Evolutionary conservation across 2,329 filamentous ascomycete species (phyloP), one percentile per base, ranked within the genome.

Genomic region (Huntiella decipiens): DNA sequence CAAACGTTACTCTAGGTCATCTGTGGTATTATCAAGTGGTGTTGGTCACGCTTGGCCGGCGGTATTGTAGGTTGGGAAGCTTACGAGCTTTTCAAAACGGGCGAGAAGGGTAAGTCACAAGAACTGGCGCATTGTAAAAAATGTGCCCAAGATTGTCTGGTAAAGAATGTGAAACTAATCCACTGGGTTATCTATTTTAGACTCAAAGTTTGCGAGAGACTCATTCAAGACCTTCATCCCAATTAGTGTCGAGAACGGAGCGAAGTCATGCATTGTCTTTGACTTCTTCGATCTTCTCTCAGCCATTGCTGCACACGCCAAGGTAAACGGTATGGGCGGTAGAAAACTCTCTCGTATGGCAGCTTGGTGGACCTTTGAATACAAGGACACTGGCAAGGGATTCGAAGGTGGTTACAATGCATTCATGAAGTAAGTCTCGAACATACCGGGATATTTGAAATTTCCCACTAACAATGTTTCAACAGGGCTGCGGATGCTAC

Each of bases 311-410:
- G 91, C 91, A 11, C 84, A 95, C 56, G 84, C 84, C 53, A 96
- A 96, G 65, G 77, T 69, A 46, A 98, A 98, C 59, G 91, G 91
- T 38, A 74, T 98, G 52, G 84, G 86, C 50, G 91, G 91, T 19
- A 77, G 87, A 52, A 96, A 96, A 61, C 71, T 98, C 46, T 96
- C 91, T 7, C 76, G 91, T 53, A 84, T 93, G 71, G 91, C 88
- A 36, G 86, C 87, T 39, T 98, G 91, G 91, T 98, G 91, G 91
- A 86, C 88, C 1, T 98, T 98, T 59, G 88, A 95, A 56, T 84
- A 92, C 53, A 74, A 70, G 40, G 87, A 96, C 58, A 77, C 77
- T 5, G 82, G 82, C 37, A 88, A 82, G 58, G 91, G 91, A 12
- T 98, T 98, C 55, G 91, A 96, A 54, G 84, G 84, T 36, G 87